A percentile compares a stretch with the other conserved stretches of the same genome.
These are phyloP conservation scores for Ophiorrhiza pumila DNA, from an alignment of 257 asterid species.

Conservation along the genomic window DNA sequence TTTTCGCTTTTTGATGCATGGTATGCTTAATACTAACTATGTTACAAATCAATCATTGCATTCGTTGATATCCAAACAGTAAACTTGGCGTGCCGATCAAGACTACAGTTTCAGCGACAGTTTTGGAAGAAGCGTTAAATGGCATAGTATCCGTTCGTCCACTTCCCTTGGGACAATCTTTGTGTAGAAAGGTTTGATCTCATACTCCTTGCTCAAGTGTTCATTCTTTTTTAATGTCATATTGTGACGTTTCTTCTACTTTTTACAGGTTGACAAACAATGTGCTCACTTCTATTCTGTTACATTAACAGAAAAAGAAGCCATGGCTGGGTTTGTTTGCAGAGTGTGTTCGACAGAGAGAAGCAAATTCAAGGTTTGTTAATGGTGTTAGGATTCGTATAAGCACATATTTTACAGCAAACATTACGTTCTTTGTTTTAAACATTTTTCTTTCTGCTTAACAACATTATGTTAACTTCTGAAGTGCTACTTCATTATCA, in stretches of 20 bases:
- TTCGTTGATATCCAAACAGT: conserved; percentile 39
- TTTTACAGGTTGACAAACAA: conserved; percentile 91
- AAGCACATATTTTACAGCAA: neutral
- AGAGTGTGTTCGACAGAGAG: conserved; percentile 77
- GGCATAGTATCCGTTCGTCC: conserved; percentile 63
- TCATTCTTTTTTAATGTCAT: conserved; percentile 5
- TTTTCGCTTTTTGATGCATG: conserved; percentile 8
- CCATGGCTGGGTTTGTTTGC: conserved; percentile 79
- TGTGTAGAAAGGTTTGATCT: conserved; percentile 67
- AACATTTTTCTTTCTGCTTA: neutral
- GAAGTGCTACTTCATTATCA: neutral
- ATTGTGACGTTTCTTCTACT: conserved; percentile 27
- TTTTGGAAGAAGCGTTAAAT: conserved; percentile 94
- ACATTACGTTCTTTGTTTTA: neutral
- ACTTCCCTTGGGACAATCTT: conserved; percentile 72
- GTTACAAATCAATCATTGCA: conserved; percentile 13
- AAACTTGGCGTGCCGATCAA: conserved; percentile 96
- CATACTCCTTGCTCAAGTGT: conserved; percentile 8
- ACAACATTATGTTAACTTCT: neutral
- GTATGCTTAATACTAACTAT: conserved; percentile 9
- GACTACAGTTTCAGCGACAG: conserved; percentile 91
- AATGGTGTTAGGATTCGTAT: neutral
- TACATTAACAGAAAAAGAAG: conserved; percentile 79
- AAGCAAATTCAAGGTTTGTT: conserved; percentile 87
- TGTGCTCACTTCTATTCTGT: conserved; percentile 93